Evolutionary conservation across 1,284 basidiomycete genomes (phyloP), one percentile per base, ranked within the genome.

Genomic region (Rhizoctonia solani): DNA sequence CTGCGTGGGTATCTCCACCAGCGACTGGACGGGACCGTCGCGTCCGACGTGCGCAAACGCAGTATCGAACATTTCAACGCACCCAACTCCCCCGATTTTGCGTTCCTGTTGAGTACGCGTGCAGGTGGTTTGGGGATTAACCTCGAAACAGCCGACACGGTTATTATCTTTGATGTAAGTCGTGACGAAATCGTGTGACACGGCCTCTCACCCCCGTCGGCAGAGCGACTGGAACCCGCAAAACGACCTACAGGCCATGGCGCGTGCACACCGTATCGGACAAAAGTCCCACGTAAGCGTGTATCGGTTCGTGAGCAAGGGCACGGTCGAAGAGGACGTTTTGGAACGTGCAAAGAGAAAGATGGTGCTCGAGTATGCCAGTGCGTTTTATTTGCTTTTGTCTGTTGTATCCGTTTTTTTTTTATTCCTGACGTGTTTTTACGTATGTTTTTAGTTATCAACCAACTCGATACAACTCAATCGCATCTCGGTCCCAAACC

Each of bases 331-430:
- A 78, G 97, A 99, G 79, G 96, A 99, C 74, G 92, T 99, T 25
- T 84, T 99, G 44, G 96, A 99, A 79, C 86, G 95, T 47, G 97
- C 97, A 19, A 96, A 97, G 85, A 92, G 95, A 81, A 99, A 99
- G 82, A 99, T 99, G 96, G 94, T 99, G 66, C 82, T 99, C 72
- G 97, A 99, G 78, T 98, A 99, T 81, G 97, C 96, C 58, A 98
- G 93, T 95, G 77, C 77, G 93, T 88, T 46, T 25, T 21, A 1
- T 34, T 16, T 13, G 3, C 37, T 27, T 65, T 61, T 61, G 21
- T 32, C 16, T 30, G 41, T 34, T 21, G 44, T n/a, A 5, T 42
- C 27, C 67, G 61, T n/a, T n/a, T n/a, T n/a, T n/a, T n/a, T n/a
- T n/a, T n/a, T n/a, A 34, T 11, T 34, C 70, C 66, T 69, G 71